phyloP scores from a whole-genome alignment of 805 yeast genomes.

The Barnettozyma botsteinii region DNA sequence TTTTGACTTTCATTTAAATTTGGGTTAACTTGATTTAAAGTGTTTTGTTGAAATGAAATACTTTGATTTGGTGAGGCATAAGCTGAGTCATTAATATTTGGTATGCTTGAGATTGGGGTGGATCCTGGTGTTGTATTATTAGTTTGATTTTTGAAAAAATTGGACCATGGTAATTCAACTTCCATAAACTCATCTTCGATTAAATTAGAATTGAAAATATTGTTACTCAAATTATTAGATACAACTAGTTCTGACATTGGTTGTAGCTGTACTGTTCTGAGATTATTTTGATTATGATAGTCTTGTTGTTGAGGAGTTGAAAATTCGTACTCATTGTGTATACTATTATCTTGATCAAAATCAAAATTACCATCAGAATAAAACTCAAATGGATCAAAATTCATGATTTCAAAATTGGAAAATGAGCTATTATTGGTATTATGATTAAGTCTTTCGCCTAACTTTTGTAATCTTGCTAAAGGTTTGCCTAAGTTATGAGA shows the following conservation, averaged over 20 bases:
- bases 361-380: slow-evolving; percentile 5
- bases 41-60: too few relatives aligned
- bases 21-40: neutral
- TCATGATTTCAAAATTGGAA: slow-evolving; percentile 7
- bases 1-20: slow-evolving; percentile 4
- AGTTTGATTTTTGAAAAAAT: neutral
- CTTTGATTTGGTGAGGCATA: neutral
- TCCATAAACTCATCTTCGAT: slow-evolving; percentile 8
- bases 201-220: neutral
- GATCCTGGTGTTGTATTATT: slow-evolving; percentile 4
- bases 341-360: slow-evolving; percentile 1
- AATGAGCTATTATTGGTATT: too few relatives aligned
- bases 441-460: slow-evolving; percentile 18
- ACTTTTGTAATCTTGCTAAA: slow-evolving; percentile 19
- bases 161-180: slow-evolving; percentile 8
- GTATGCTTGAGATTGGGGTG: neutral
- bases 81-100: neutral
- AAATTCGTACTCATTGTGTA: neutral
- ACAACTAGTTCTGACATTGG: slow-evolving; percentile 22
- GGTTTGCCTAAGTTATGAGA: slow-evolving; percentile 24
- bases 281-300: too few relatives aligned
- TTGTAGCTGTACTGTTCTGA: slow-evolving; percentile 8
- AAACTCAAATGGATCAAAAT: slow-evolving; percentile 8
- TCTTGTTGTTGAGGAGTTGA: neutral
- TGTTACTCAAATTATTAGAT: neutral